Percentiles rank a stretch among this genome's conserved stretches.
Evolutionary conservation across 2,329 filamentous ascomycete species (phyloP).

Genomic region (Fusarium chlamydosporum): DNA sequence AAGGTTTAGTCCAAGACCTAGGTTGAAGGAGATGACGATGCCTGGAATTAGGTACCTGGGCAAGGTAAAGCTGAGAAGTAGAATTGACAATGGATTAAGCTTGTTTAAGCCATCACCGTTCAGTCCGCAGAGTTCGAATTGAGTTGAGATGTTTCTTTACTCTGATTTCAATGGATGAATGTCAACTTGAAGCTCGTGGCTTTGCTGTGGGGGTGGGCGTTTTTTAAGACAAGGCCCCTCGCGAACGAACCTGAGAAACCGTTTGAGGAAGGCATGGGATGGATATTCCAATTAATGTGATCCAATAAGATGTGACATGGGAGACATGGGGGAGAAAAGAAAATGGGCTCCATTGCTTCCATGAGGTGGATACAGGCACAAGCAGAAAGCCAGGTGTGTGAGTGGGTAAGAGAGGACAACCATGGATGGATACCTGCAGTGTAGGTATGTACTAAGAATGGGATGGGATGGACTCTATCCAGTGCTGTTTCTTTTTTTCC

Average conservation of each 20-base stretch:
- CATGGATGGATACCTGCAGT: too few relatives aligned
- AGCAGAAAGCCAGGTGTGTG: conserved; percentile 19
- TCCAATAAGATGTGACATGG: conserved; percentile 35
- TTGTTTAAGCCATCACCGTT: conserved; percentile 16
- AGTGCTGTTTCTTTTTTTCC: too few relatives aligned
- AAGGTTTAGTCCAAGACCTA: conserved; percentile 46
- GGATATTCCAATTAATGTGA: conserved; percentile 28
- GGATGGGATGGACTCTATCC: too few relatives aligned
- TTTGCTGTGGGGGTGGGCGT: conserved; percentile 42
- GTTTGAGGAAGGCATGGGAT: conserved; percentile 38
- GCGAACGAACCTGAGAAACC: conserved; percentile 43
- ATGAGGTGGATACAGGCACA: conserved; percentile 29
- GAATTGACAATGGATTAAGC: neutral
- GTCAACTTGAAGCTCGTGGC: conserved; percentile 26
- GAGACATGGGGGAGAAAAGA: conserved; percentile 22
- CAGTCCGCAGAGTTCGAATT: conserved; percentile 20
- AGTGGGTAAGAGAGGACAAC: neutral
- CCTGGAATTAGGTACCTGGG: neutral
- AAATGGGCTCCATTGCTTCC: conserved; percentile 42
- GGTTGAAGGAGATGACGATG: conserved; percentile 31
- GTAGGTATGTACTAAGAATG: too few relatives aligned
- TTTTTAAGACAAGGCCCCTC: conserved; percentile 44
- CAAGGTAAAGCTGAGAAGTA: neutral
- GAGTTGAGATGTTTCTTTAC: conserved; percentile 11
- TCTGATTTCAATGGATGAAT: conserved; percentile 14